Evolutionary conservation across 805 yeast genomes (phyloP).

Genomic region (Kurtzmaniella cleridarum): DNA sequence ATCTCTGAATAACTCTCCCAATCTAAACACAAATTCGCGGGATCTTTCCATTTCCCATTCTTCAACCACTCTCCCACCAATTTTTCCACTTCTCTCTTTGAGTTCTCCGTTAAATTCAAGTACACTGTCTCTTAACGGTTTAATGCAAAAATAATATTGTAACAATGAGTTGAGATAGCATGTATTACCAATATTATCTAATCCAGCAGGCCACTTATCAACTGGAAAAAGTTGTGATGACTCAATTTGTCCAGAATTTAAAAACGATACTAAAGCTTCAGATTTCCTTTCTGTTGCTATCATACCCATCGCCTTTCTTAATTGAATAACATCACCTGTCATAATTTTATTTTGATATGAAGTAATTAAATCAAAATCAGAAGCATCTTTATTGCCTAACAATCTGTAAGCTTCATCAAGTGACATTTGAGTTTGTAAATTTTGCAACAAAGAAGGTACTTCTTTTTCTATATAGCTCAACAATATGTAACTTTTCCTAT

Average conservation of each 20-base stretch:
- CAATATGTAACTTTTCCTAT: conserved; percentile 52
- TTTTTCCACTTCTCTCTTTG: conserved; percentile 40
- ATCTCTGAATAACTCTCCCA: conserved; percentile 62
- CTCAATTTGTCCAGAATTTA: conserved; percentile 60
- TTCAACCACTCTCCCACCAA: conserved; percentile 85
- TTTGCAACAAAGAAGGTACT: conserved; percentile 23
- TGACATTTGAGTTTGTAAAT: conserved; percentile 6
- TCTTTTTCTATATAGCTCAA: conserved; percentile 48
- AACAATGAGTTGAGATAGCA: conserved; percentile 88
- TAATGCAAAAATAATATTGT: conserved; percentile 84
- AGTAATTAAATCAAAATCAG: conserved; percentile 52
- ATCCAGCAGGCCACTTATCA: conserved; percentile 81
- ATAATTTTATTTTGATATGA: conserved; percentile 39
- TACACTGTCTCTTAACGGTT: conserved; percentile 69
- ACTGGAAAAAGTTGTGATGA: conserved; percentile 50
- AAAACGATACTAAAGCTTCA: conserved; percentile 47
- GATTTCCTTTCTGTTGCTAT: conserved; percentile 55
- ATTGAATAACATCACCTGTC: conserved; percentile 39
- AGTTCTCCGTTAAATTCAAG: conserved; percentile 44
- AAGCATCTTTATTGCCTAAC: conserved; percentile 46
- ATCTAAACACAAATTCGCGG: conserved; percentile 69
- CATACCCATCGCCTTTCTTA: conserved; percentile 53
- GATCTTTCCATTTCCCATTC: conserved; percentile 75
- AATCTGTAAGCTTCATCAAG: conserved; percentile 40
- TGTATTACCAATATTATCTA: conserved; percentile 93